These are phyloP conservation scores for Schizochytrium sp. DNA, from an alignment of 108 stramenopile species.

Conservation along the genomic window DNA sequence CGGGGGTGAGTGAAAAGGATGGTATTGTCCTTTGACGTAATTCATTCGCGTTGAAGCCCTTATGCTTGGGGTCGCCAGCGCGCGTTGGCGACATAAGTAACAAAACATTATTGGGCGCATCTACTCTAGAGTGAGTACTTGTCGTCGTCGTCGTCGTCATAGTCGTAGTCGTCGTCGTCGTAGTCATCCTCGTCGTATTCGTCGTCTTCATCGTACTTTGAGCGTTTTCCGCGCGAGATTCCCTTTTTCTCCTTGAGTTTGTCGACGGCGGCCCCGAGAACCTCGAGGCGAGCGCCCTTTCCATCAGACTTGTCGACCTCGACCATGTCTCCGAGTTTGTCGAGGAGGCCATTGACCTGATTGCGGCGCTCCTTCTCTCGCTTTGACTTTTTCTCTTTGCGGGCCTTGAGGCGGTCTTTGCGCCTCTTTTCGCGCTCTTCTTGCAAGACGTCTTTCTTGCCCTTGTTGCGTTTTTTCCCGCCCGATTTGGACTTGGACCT, in stretches of 20 bases:
- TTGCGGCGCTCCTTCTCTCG: constrained; percentile 8
- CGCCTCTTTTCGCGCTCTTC: background rate
- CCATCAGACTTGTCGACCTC: background rate
- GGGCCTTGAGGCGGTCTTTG: background rate
- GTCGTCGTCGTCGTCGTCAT: no score
- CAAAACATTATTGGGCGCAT: no score
- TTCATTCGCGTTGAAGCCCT: no score
- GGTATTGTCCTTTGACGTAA: no score
- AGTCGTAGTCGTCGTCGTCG: background rate
- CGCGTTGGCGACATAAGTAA: no score
- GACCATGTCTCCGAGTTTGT: background rate
- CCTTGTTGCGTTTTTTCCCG: background rate
- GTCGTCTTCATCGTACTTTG: background rate
- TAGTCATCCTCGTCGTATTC: background rate
- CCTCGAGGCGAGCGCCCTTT: background rate
- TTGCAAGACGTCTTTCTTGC: background rate
- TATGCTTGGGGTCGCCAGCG: no score
- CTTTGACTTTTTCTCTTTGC: constrained; percentile 8
- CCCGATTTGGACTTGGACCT: background rate
- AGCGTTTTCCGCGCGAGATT: background rate
- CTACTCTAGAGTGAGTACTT: no score
- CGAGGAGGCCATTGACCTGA: background rate
- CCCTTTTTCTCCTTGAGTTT: background rate
- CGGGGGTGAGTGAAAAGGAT: no score
- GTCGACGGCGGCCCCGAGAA: background rate